Percentiles rank a stretch among this genome's conserved stretches.
Conservation (phyloP, 495 filamentous ascomycete species). For the Penicillium waksmanii region DNA sequence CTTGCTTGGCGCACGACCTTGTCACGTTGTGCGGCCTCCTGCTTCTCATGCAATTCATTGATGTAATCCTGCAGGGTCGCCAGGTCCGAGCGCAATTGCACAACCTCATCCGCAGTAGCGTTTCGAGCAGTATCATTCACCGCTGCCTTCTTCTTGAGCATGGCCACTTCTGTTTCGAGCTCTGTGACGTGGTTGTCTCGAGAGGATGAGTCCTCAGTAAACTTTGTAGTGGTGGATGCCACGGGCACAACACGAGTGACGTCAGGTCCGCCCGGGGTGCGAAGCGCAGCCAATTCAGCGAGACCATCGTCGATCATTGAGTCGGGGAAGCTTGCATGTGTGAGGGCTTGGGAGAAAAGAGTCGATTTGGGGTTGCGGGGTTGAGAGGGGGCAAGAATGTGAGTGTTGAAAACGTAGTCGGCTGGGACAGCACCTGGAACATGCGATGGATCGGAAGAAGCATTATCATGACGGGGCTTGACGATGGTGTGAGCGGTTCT, state of each 20-base stretch:
- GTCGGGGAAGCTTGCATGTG: constrained; percentile 55
- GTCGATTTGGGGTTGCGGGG: constrained; percentile 17
- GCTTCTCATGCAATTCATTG: constrained; percentile 45
- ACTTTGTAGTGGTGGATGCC: constrained; percentile 14
- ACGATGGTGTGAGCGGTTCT: constrained; percentile 64
- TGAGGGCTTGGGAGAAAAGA: constrained; percentile 54
- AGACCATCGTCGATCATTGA: constrained; percentile 59
- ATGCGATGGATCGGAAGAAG: constrained; percentile 42
- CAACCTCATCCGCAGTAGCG: constrained; percentile 40
- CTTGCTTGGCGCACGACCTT: constrained; percentile 43
- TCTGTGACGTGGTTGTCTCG: constrained; percentile 38
- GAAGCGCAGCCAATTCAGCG: constrained; percentile 50
- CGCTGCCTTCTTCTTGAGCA: constrained; percentile 44
- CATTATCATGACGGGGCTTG: constrained; percentile 66
- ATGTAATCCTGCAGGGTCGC: constrained; percentile 46
- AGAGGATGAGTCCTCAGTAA: constrained; percentile 21
- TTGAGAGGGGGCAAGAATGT: constrained; percentile 51
- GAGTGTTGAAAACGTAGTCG: constrained; percentile 70
- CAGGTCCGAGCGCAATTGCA: constrained; percentile 42
- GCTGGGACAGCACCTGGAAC: constrained; percentile 58
- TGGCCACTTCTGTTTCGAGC: constrained; percentile 40
- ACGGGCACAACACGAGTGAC: constrained; percentile 16
- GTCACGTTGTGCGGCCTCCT: constrained; percentile 39
- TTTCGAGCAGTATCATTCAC: constrained; percentile 45
- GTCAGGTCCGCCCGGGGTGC: constrained; percentile 26